A percentile compares a stretch with the other conserved stretches of the same genome.
These are phyloP conservation scores for Phanerochaete carnosa DNA, from an alignment of 768 basidiomycete species.

Conservation along the genomic window DNA sequence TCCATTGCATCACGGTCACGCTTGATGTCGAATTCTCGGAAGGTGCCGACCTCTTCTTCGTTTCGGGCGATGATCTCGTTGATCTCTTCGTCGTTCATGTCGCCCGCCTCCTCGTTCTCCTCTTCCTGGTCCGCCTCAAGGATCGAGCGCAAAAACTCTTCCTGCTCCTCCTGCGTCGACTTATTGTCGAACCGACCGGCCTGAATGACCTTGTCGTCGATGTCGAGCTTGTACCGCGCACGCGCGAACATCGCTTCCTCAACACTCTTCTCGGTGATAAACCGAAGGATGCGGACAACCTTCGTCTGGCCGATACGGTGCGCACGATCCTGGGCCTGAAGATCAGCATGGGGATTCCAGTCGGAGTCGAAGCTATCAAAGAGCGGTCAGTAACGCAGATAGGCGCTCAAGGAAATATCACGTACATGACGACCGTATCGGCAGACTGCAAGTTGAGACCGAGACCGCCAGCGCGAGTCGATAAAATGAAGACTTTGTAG, in stretches of 20 bases:
- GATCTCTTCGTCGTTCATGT: slow-evolving; percentile 93
- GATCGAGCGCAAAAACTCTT: slow-evolving; percentile 90
- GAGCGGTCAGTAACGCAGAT: background rate
- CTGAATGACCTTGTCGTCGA: slow-evolving; percentile 99
- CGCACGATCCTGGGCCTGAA: slow-evolving; percentile 98
- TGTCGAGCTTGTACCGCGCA: slow-evolving; percentile 93
- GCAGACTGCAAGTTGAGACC: slow-evolving; percentile 95
- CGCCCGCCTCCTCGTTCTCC: slow-evolving; percentile 85
- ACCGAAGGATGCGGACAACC: slow-evolving; percentile 92
- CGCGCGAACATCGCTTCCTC: slow-evolving; percentile 98
- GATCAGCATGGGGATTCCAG: slow-evolving; percentile 95
- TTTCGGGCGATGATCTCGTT: slow-evolving; percentile 88
- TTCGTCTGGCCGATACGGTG: slow-evolving; percentile 99
- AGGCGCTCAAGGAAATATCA: slow-evolving; percentile 8
- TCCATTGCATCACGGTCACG: slow-evolving; percentile 67
- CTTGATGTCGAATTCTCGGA: slow-evolving; percentile 79
- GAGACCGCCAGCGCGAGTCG: slow-evolving; percentile 90
- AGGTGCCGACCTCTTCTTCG: slow-evolving; percentile 74
- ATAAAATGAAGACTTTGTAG: slow-evolving; percentile 89
- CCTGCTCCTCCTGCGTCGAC: slow-evolving; percentile 96
- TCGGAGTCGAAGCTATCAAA: slow-evolving; percentile 24
- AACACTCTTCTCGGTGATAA: slow-evolving; percentile 97
- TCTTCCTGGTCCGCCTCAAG: slow-evolving; percentile 89
- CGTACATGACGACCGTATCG: slow-evolving; percentile 93
- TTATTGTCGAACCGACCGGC: slow-evolving; percentile 99